Evolutionary conservation across 2,329 filamentous ascomycete genomes (phyloP).

Genomic region (Apiospora kogelbergensis): DNA sequence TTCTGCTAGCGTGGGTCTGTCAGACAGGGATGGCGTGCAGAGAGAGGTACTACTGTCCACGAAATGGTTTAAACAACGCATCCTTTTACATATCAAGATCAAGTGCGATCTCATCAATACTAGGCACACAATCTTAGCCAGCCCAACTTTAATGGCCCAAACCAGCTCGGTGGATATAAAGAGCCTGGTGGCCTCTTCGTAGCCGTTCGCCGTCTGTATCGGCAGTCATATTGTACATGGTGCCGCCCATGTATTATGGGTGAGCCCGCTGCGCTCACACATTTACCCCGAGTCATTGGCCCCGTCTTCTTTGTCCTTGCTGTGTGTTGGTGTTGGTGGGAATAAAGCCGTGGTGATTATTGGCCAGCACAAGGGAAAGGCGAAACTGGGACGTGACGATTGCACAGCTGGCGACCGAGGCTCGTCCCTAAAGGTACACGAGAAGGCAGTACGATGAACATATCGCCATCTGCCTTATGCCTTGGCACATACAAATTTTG

Average conservation of each 20-base stretch:
- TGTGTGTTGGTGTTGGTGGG: neutral
- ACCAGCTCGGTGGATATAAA: neutral
- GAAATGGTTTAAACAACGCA: slow-evolving; percentile 5
- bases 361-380: neutral
- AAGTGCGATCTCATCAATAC: neutral
- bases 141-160: neutral
- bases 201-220: neutral
- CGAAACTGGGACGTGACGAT: neutral
- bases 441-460: neutral
- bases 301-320: neutral
- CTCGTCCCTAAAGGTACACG: neutral
- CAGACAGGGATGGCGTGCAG: neutral
- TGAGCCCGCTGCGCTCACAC: slow-evolving; percentile 5
- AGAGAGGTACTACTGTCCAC: neutral
- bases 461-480: neutral
- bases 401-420: neutral
- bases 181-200: neutral
- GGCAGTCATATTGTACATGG: neutral
- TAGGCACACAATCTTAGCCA: slow-evolving; percentile 2
- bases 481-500: neutral
- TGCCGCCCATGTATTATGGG: neutral
- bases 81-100: neutral
- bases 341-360: neutral
- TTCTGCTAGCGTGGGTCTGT: neutral
- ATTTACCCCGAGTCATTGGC: slow-evolving; percentile 1